Evolutionary conservation across 1,284 basidiomycete genomes (phyloP).

Genomic region (Lignosus rhinocerotis): DNA sequence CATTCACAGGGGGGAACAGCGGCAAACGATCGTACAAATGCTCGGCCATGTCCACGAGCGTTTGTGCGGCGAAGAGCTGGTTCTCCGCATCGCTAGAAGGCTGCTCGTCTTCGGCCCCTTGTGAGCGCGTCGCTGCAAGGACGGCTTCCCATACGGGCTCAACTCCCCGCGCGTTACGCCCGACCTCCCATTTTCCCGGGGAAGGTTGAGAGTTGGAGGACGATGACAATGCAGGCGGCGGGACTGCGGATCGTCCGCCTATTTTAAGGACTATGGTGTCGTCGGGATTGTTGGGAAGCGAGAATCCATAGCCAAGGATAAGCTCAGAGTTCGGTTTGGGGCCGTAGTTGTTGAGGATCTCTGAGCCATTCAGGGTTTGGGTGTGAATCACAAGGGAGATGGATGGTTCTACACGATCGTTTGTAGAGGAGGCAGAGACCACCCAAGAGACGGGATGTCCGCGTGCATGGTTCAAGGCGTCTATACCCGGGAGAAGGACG

Average conservation of each 20-base stretch:
- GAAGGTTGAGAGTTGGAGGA: conserved; percentile 6
- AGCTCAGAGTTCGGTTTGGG: conserved; percentile 85
- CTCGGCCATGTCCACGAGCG: conserved; percentile 65
- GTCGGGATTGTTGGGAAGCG: conserved; percentile 73
- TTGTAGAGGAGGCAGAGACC: conserved; percentile 36
- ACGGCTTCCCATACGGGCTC: conserved; percentile 65
- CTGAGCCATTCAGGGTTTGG: conserved; percentile 42
- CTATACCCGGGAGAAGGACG: conserved; percentile 83
- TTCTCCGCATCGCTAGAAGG: conserved; percentile 44
- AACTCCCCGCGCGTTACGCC: conserved; percentile 52
- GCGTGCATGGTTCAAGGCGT: conserved; percentile 80
- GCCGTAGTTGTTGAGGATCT: conserved; percentile 91
- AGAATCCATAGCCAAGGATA: conserved; percentile 87
- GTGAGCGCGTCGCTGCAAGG: conserved; percentile 34
- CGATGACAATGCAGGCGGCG: conserved; percentile 12
- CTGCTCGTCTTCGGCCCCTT: conserved; percentile 24
- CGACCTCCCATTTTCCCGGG: conserved; percentile 59
- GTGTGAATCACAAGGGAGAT: conserved; percentile 49
- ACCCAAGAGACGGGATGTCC: conserved; percentile 80
- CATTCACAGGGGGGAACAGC: conserved; percentile 17
- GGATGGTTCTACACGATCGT: conserved; percentile 10
- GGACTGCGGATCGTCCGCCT: conserved; percentile 42
- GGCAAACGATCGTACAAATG: conserved; percentile 56
- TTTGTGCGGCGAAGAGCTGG: conserved; percentile 63
- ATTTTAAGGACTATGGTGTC: conserved; percentile 83